Evolutionary conservation across 768 basidiomycete species (phyloP), one percentile per base, ranked within the genome.

Genomic region (Chalciporus piperatus): DNA sequence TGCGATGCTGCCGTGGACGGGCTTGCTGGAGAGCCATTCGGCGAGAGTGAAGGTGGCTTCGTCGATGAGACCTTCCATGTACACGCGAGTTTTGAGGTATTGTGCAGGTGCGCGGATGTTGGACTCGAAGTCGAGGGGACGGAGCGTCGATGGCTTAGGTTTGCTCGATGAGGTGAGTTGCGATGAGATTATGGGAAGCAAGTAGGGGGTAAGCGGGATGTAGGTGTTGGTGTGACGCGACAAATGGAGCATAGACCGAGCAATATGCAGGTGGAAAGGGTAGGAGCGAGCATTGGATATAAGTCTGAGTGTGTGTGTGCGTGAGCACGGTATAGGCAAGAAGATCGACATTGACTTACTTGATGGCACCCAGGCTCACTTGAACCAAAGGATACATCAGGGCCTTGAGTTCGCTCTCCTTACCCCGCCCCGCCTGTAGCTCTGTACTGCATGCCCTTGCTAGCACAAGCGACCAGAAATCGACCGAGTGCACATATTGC

Each of bases 321-420:
- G 12, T 59, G 14, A 2, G 14, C 16, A 17, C 9, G 1, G 5
- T 16, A 11, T 20, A 12, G 10, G 17, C 25, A 2, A 39, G 25
- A 43, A 55, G 52, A 41, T 13, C 6, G 12, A 3, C 6, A 17
- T 23, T 20, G 38, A 74, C 86, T 60, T 68, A 96, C 95, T 89
- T 89, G 61, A 97, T 86, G 46, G 93, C 90, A 25, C 97, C 97
- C 48, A 98, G 72, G 49, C 92, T 82, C 43, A 99, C 89, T 69
- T 99, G 97, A 9, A 97, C 91, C 17, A 99, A 78, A 9, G 97
- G 97, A 68, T 96, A 98, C 49, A 98, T 87, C 45, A 99, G 75
- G n/a, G 90, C 79, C 63, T 84, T 80, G 51, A 98, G 77, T 54
- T 89, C 88, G 65, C 87, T 92, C 62, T 87, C 87, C 47, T 79